Evolutionary conservation across 352 stramenopile genomes (phyloP), one percentile per base, ranked within the genome.

Genomic region (Phytopythium cucurbitacearum): DNA sequence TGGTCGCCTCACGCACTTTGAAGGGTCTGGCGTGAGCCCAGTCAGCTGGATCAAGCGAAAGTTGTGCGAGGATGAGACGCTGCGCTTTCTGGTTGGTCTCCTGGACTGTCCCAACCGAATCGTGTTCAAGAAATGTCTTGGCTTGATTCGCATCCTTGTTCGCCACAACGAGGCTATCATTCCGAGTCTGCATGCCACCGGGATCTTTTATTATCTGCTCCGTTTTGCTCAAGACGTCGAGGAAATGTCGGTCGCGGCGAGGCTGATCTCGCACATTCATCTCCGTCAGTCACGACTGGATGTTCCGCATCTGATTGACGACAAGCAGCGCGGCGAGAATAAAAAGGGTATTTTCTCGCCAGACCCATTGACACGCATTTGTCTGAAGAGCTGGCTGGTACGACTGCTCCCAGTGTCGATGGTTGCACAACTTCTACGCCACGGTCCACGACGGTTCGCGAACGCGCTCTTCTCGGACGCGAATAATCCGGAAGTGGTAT

Each of bases 171-270:
- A 91, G 52, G 61, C 80, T 33, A 87, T 93, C 47, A 91, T 95
- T 33, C 85, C 82, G 12, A 86, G 76, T 50, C 71, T 95, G 0
- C 83, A 95, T 44, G 79, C 80, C 1, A 93, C 85, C 4, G 85
- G 85, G 5, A 76, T 95, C 5, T 95, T 95, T 62, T 95, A 95
- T 48, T 95, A 93, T 48, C 62, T 95, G 40, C 71, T 95, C 34
- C 76, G 79, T 3, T 93, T 90, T 45, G 69, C 85, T 6, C 65
- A 86, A 44, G 83, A 92, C 57, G 78, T 87, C 16, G 82, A 92
- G 38, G 85, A 94, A 45, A 94, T 94, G 85, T 70, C 79, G 4
- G 71, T 92, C 48, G 82, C 83, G 2, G 85, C 81, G 5, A 70
- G 79, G 28, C 65, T 94, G 48, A 88, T 94, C 5, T 87, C 77